Conservation (phyloP, 129 eudicot species). For the Daucus carota region DH1_v3.0 NC_030382.2:39748501-39749000, state of each 20-base stretch:
- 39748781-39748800: no score
- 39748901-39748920: neutral
- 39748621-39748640: slow-evolving; percentile 7
- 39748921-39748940: neutral
- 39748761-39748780: no score
- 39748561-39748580: slow-evolving; percentile 21
- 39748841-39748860: neutral
- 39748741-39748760: no score
- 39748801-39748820: neutral
- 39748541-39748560: neutral
- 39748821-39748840: neutral
- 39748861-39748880: slow-evolving; percentile 6
- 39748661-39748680: slow-evolving; percentile 6
- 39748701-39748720: slow-evolving; percentile 8
- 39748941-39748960: neutral
- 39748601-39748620: slow-evolving; percentile 9
- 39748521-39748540: slow-evolving; percentile 9
- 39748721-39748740: neutral
- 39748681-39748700: neutral
- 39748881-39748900: neutral
- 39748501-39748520: slow-evolving; percentile 18
- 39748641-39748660: neutral
- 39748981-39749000: no score
- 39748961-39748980: no score
- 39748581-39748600: slow-evolving; percentile 23